These are phyloP conservation scores for Dioscorea cayenensis DNA, from an alignment of 116 monocot genomes.

Conservation along the genomic window DNA sequence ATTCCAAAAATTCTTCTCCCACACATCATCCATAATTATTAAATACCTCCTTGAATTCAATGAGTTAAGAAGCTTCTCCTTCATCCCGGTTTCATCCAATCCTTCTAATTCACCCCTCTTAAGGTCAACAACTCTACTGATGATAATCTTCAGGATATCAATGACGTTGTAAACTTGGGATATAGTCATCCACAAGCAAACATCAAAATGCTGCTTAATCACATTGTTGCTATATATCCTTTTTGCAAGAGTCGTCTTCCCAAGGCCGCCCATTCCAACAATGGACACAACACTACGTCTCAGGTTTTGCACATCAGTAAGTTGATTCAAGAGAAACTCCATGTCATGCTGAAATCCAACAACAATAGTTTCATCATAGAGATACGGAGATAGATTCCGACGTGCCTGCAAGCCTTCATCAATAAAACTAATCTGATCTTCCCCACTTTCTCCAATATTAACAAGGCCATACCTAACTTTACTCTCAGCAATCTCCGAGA, in stretches of 20 bases:
- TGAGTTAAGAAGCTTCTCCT: not conserved
- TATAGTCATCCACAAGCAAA: constrained; percentile 4
- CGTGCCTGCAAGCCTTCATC: constrained; percentile 3
- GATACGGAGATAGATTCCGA: not conserved
- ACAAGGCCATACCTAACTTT: not conserved
- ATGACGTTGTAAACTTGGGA: not conserved
- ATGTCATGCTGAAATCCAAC: constrained; percentile 10
- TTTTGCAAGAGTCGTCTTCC: constrained; percentile 19
- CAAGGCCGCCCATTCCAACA: constrained; percentile 19
- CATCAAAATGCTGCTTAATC: constrained; percentile 5
- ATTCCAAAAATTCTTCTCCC: constrained; percentile 10
- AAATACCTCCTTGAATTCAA: constrained; percentile 7
- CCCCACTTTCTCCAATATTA: not conserved
- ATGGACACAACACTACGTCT: constrained; percentile 7
- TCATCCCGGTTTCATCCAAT: not conserved
- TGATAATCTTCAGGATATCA: not conserved
- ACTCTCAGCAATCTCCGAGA: constrained; percentile 1
- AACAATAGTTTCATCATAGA: not conserved
- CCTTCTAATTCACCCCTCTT: not conserved
- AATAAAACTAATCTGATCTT: not conserved
- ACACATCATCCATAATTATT: constrained; percentile 23
- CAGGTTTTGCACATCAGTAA: not conserved
- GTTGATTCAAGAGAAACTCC: not conserved
- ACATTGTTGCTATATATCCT: not conserved
- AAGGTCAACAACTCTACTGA: not conserved